phyloP scores from a whole-genome alignment of 352 stramenopile species.

The Phytopythium boreale region DNA sequence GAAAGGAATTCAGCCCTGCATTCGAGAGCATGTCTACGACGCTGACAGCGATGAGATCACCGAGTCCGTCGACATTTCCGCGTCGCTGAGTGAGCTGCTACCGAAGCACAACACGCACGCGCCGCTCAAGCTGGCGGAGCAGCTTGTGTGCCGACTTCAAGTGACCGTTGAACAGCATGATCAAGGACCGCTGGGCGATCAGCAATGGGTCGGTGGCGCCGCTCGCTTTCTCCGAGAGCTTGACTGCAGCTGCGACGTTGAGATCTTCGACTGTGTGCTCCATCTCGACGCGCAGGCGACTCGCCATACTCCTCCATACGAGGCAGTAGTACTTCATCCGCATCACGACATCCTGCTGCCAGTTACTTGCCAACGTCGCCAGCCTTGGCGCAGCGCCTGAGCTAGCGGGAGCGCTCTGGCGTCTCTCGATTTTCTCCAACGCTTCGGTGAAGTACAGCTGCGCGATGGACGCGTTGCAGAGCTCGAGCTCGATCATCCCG shows the following conservation, averaged over 20 bases:
- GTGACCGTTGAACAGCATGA: constrained; percentile 56
- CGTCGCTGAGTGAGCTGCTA: constrained; percentile 1
- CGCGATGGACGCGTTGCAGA: constrained; percentile 34
- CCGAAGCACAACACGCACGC: constrained; percentile 1
- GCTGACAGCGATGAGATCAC: constrained; percentile 7
- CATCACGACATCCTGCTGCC: constrained; percentile 32
- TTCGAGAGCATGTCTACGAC: constrained; percentile 51
- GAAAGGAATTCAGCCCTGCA: constrained; percentile 43
- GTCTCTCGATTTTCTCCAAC: constrained; percentile 26
- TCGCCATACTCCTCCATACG: constrained; percentile 44
- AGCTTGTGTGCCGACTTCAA: constrained; percentile 50
- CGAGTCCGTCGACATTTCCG: neutral
- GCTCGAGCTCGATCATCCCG: constrained; percentile 47
- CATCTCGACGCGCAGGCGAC: constrained; percentile 45
- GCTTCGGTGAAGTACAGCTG: constrained; percentile 42
- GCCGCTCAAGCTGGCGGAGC: constrained; percentile 28
- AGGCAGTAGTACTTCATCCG: constrained; percentile 50
- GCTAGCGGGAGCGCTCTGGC: neutral
- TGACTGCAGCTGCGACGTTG: constrained; percentile 35
- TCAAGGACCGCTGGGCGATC: constrained; percentile 38
- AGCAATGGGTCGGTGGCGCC: constrained; percentile 29
- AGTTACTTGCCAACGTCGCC: constrained; percentile 19
- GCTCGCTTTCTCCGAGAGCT: constrained; percentile 14
- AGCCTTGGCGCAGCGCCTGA: constrained; percentile 2
- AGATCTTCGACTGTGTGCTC: constrained; percentile 49